Evolutionary conservation across 1,284 basidiomycete species (phyloP), one percentile per base, ranked within the genome.

Genomic region (Sporisorium scitamineum): DNA sequence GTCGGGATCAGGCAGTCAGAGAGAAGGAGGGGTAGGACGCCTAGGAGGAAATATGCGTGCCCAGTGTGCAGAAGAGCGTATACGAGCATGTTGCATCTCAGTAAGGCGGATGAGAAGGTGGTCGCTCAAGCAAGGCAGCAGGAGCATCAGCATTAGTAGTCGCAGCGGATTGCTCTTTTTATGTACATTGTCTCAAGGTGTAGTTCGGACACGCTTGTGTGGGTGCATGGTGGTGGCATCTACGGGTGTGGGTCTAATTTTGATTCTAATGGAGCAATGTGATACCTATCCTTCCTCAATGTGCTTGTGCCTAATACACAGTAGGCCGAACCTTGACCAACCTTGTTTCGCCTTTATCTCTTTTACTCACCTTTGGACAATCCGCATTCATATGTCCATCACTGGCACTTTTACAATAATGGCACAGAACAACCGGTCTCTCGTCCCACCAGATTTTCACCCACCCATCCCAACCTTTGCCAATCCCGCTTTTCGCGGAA

Each of bases 11-110:
- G 84, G 5, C 71, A 70, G 37, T 50, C 54, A 2, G 84, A 84
- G 50, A 58, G 81, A n/a, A 59, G 77, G 24, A 68, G 80, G n/a
- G 84, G 84, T 0, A 74, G 76, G 37, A 75, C 66, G 45, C 82
- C 83, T 10, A 70, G 73, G 44, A 62, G 76, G 18, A 81, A 82
- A 56, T 85, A 80, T 45, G 79, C 76, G 13, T 85, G 84, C 45
- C 84, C 83, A 1, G 78, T 84, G n/a, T 85, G 84, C 50, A 73
- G 84, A 31, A 64, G 80, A 29, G 78, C 65, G 5, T 81, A 78
- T 34, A 78, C 79, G 10, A 70, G 61, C 31, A 81, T 81, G 80
- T 59, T 81, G 34, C 77, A 81, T 50, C 54, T 81, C 11, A 74
- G 70, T 48, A 73, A 78, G 48, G 80, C 78, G 11, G 78, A 81